Base-by-base conservation (phyloP, 306 rosid species). In the Glycyrrhiza uralensis region DNA sequence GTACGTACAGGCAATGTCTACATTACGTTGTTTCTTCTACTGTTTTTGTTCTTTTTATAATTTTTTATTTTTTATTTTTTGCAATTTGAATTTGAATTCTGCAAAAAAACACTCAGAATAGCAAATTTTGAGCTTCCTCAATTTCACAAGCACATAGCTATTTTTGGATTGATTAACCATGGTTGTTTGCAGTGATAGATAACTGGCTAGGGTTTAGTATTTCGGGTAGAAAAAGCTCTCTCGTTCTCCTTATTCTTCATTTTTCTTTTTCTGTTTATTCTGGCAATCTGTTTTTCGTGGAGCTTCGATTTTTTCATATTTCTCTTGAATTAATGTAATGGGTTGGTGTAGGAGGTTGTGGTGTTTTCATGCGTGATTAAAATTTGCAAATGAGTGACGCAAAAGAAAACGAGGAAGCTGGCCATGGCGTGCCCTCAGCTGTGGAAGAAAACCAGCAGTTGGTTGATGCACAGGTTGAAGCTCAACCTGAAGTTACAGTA, bases 341-440 rank as follows among this genome's bases (percentile, higher is more conserved):
- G 50, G 23, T 63, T 62, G 71, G 44, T 71, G 69, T 76, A 73
- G 85, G 65, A 66, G 67, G 63, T 74, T 66, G 36, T 20, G 35
- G 63, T 58, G 61, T 49, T 64, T 76, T 65, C 39, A 51, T 77
- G 82, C 66, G 24, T 61, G 22, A 32, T 64, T 77, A 30, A 57
- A 85, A 67, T 79, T 74, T 49, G 62, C 61, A 84, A 76, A 93
- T 91, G 98, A 78, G 82, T 84, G 86, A 82, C 63, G 45, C 86
- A 36, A 80, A 81, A 74, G 94, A 75, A 41, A 83, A 76, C 2
- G 79, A 74, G 66, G 86, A 72, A 68, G 62, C 54, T 81, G 76
- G 62, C 32, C 76, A 75, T 52, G 68, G 67, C 0, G 55, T 23
- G 41, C 66, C 76, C 14, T 59, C 17, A 44, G 63, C 13, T 29